Base-by-base conservation (phyloP, 2,329 filamentous ascomycete species). In the Microcyclospora tardicrescens region DNA sequence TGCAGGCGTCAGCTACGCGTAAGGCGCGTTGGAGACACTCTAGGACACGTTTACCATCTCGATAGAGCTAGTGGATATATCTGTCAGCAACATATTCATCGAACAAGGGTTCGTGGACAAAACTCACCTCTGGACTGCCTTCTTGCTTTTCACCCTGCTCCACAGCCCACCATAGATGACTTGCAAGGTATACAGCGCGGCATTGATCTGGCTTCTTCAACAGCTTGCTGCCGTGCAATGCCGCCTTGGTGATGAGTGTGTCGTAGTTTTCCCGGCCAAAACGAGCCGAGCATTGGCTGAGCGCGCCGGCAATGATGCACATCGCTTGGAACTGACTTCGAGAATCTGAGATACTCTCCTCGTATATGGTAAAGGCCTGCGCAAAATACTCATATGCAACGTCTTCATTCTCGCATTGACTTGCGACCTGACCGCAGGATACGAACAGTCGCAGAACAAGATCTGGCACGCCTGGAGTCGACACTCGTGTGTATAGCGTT, bases 261-360 rank as follows among this genome's bases (percentile, higher is more conserved):
- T 98, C 93, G 62, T 96, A 98, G 57, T 96, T 98, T 63, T 98
- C 91, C 60, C 89, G 87, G 45, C 84, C 80, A 59, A 98, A 98
- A 5, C 46, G 40, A 54, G 89, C 80, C 42, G 89, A 73, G 10
- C 85, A 89, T 47, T 85, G 81, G 57, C 95, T 87, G 40, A 98
- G 68, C 5, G 84, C 85, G 40, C 82, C 84, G 2, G 89, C 85
- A 54, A 98, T 86, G 30, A 95, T 81, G 51, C 87, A 95, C 1
- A 98, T 91, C 1, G 91, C 89, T 64, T 98, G 91, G 68, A 96
- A 98, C 59, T 98, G 91, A 11, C 87, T 89, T 59, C 93, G 81
- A 12, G 86, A 94, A 59, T 98, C 93, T 44, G 85, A 91, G 46
- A 98, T 83, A 0, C 85, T 81, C 61, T 98, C 91, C 58, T 98